phyloP scores from a whole-genome alignment of 1,284 basidiomycete species.

The Trametes polyzona region DNA sequence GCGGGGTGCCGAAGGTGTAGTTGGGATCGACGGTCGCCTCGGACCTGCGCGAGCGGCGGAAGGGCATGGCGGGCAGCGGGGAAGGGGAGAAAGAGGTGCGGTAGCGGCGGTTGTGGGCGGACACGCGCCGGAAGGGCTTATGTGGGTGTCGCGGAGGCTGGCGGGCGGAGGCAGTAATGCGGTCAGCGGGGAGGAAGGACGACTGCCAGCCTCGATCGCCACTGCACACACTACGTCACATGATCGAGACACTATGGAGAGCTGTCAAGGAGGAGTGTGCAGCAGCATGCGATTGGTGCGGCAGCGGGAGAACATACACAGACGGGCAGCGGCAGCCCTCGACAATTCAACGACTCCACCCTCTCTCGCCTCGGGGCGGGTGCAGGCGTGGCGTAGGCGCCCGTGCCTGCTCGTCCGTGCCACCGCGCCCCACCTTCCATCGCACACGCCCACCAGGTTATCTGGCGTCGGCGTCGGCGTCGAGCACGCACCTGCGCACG shows the following conservation, averaged over 20 bases:
- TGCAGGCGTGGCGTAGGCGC: not conserved
- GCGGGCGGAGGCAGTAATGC: no score
- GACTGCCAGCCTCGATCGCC: slow-evolving; percentile 3
- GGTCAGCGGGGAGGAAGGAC: not conserved
- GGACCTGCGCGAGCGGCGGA: slow-evolving; percentile 1
- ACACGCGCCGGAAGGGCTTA: not conserved
- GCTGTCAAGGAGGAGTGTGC: slow-evolving; percentile 9
- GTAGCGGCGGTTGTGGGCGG: not conserved
- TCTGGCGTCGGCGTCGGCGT: not conserved
- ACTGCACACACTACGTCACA: slow-evolving; percentile 15
- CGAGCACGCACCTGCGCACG: not conserved
- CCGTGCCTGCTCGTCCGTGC: not conserved
- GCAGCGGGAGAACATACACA: not conserved
- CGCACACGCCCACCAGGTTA: not conserved
- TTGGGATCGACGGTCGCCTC: slow-evolving; percentile 6
- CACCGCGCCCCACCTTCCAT: not conserved
- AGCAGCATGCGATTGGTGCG: slow-evolving; percentile 2
- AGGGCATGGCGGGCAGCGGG: slow-evolving; percentile 2
- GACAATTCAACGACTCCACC: slow-evolving; percentile 12
- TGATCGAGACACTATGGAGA: slow-evolving; percentile 17
- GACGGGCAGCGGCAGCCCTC: not conserved
- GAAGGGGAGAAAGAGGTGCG: not conserved
- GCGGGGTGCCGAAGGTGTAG: slow-evolving; percentile 5
- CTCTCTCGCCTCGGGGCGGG: slow-evolving; percentile 1
- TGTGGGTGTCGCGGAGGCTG: slow-evolving; percentile 4